Base-by-base conservation (phyloP, 805 yeast species). In the Kodamaea leandrae region DNA sequence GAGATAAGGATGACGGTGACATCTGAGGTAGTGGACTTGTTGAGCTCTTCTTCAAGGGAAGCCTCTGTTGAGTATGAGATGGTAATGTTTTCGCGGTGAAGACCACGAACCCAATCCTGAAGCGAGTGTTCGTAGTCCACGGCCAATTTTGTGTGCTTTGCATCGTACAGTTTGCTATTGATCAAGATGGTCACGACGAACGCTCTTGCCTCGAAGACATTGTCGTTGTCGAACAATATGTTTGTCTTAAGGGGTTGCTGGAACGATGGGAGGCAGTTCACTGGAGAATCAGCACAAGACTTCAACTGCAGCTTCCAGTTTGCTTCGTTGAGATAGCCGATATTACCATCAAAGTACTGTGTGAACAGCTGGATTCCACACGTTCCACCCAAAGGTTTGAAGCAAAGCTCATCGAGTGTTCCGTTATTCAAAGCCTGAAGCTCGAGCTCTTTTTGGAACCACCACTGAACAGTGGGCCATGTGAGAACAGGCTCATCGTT, bases 351-450 rank as follows among this genome's bases (percentile, higher is more conserved):
- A 58, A 88, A 90, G 57, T 90, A 91, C 56, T 89, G 96, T 0
- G 96, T 83, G 46, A 87, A 81, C 1, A 96, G 87, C 57, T 91
- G 93, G 6, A 91, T 70, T 1, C 83, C 87, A 65, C 99, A 91
- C 0, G 77, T 55, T 8, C 80, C 91, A 2, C 79, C 88, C 9
- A 82, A 67, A 0, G 98, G 97, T 48, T 83, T 85, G 60, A 87
- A 81, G 55, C 99, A 91, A 37, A 90, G 60, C 46, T 85, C 87
- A 15, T 78, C 76, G 34, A 83, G 76, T 0, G 32, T 62, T 47
- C 40, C 48, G 44, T 27, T 55, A 26, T 48, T 47, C 6, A 72
- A 55, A 35, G 54, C 43, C 57, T 57, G 53, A 43, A 60, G 33
- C 66, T 82, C 76, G 3, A 55, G 43, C 59, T 91, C 98, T 18